phyloP scores from a whole-genome alignment of 1,284 basidiomycete species.

The Ustilago bromivora region DNA sequence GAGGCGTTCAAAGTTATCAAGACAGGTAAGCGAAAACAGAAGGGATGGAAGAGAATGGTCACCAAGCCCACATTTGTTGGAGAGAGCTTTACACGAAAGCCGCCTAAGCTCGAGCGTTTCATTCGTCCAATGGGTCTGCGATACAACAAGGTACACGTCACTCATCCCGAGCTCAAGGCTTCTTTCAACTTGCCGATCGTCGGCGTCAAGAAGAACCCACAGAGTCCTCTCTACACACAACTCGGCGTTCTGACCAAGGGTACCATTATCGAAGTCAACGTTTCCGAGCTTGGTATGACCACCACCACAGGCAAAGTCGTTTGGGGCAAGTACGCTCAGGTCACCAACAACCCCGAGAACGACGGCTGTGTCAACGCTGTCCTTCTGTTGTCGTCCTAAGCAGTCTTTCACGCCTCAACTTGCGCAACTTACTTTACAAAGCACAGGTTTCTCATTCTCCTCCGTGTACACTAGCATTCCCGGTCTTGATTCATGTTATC shows the following conservation, averaged over 20 bases:
- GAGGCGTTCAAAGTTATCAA: constrained; percentile 99
- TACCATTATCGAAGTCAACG: constrained; percentile 98
- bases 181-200: constrained; percentile 99
- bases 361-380: constrained; percentile 67
- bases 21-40: constrained; percentile 95
- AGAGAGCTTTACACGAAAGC: constrained; percentile 97
- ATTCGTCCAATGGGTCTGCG: constrained; percentile 96
- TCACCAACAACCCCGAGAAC: constrained; percentile 74
- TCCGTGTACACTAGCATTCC: constrained; percentile 4
- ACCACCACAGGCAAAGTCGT: constrained; percentile 95
- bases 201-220: constrained; percentile 99
- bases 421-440: no score
- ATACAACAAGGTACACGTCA: constrained; percentile 98
- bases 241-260: constrained; percentile 98
- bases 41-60: constrained; percentile 99
- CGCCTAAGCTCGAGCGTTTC: constrained; percentile 99
- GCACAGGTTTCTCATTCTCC: background rate
- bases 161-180: constrained; percentile 97
- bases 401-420: background rate
- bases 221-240: constrained; percentile 90
- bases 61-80: constrained; percentile 99
- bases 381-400: constrained; percentile 59
- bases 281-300: constrained; percentile 80
- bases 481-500: background rate
- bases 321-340: constrained; percentile 89